These are phyloP conservation scores for Suillus paluster DNA, from an alignment of 768 basidiomycete genomes.

Conservation along the genomic window DNA sequence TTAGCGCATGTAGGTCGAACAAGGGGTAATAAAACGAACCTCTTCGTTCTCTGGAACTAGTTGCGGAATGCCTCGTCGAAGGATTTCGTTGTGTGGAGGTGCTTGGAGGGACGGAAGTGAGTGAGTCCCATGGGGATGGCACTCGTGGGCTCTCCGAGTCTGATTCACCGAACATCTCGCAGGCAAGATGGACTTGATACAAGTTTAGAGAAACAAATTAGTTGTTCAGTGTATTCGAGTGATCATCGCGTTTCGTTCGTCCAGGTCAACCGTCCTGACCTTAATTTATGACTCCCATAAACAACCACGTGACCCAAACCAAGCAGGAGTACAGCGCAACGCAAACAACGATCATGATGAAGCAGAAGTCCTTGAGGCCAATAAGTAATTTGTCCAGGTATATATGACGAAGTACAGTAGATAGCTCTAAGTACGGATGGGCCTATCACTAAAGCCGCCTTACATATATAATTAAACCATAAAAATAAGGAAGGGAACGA, in stretches of 20 bases:
- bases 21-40: conserved; percentile 31
- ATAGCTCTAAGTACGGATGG: neutral
- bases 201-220: neutral
- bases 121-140: conserved; percentile 81
- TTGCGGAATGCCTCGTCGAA: conserved; percentile 53
- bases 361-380: no score
- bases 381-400: neutral
- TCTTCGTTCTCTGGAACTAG: conserved; percentile 79
- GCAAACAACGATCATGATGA: no score
- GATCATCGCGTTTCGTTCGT: conserved; percentile 44
- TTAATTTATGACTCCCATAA: neutral
- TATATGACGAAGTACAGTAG: neutral
- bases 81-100: conserved; percentile 33
- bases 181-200: neutral
- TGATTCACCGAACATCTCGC: conserved; percentile 87
- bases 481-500: neutral
- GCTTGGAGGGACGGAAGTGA: conserved; percentile 62
- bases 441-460: neutral
- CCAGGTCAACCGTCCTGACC: neutral
- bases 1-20: neutral
- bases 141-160: conserved; percentile 81
- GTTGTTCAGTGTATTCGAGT: conserved; percentile 53
- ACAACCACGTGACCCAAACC: neutral
- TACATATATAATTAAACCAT: neutral
- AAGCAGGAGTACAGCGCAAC: no score